A percentile compares a stretch with the other conserved stretches of the same genome.
These are phyloP conservation scores for Talaromyces sp. DNA, from an alignment of 2,329 filamentous ascomycete species.

Conservation along the genomic window DNA sequence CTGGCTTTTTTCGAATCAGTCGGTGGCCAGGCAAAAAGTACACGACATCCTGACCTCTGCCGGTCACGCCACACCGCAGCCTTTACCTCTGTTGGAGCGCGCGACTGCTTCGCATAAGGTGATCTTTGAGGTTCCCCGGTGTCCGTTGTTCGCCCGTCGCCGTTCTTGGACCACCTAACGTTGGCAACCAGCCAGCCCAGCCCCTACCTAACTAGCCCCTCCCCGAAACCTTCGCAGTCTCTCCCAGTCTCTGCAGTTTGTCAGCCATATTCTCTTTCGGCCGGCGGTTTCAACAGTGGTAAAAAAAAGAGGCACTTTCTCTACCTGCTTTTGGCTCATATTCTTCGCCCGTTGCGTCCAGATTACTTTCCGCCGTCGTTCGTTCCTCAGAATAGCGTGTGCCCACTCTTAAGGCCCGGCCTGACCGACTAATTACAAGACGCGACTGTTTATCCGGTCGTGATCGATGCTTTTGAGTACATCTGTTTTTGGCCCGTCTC, in stretches of 20 bases:
- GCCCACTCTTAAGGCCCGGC: slow-evolving; percentile 4
- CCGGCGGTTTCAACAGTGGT: slow-evolving; percentile 3
- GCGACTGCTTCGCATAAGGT: background rate
- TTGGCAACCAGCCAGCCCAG: slow-evolving; percentile 10
- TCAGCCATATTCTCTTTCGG: slow-evolving; percentile 2
- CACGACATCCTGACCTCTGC: slow-evolving; percentile 5
- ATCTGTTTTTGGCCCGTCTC: slow-evolving; percentile 28
- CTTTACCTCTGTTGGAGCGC: background rate
- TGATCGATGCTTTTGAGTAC: slow-evolving; percentile 36
- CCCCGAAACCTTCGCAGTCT: slow-evolving; percentile 12
- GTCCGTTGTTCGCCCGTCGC: slow-evolving; percentile 6
- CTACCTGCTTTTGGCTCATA: background rate
- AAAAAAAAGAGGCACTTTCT: background rate
- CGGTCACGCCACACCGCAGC: slow-evolving; percentile 13
- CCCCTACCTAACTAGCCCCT: slow-evolving; percentile 17
- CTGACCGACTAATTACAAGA: slow-evolving; percentile 7
- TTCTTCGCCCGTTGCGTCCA: slow-evolving; percentile 2
- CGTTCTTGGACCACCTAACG: slow-evolving; percentile 11
- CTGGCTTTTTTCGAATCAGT: background rate
- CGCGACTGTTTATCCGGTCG: slow-evolving; percentile 16
- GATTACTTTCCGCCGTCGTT: background rate
- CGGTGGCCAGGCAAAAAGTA: background rate
- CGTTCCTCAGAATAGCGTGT: background rate
- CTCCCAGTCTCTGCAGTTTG: slow-evolving; percentile 9
- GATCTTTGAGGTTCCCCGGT: slow-evolving; percentile 11